phyloP scores from a whole-genome alignment of 805 yeast species.

The Brettanomyces custersianus region DNA sequence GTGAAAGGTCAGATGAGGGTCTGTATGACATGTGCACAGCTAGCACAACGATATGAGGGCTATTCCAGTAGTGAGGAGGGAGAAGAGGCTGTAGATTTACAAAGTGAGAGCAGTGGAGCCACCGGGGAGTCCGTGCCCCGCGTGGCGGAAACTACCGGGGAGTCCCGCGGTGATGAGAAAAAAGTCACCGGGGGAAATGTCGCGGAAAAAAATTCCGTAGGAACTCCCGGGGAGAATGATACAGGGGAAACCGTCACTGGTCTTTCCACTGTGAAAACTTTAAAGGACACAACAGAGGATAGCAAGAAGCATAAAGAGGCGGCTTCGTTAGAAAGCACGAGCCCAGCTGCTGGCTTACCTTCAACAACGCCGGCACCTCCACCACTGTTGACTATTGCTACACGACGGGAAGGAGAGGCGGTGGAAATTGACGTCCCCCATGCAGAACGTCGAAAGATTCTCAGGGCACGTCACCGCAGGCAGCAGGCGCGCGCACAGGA shows the following conservation, averaged over 20 bases:
- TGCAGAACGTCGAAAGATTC: slow-evolving; percentile 3
- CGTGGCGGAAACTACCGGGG: too few species aligned
- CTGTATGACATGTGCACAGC: slow-evolving; percentile 60
- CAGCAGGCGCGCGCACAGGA: neutral
- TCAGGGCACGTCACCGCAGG: neutral
- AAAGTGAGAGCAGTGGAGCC: slow-evolving; percentile 1
- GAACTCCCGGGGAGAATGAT: too few species aligned
- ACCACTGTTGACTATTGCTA: slow-evolving; percentile 74
- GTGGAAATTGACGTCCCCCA: slow-evolving; percentile 53
- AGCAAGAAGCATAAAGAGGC: neutral
- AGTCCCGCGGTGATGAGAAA: too few species aligned
- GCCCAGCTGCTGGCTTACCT: neutral
- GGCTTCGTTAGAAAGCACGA: neutral
- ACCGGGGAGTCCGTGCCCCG: too few species aligned
- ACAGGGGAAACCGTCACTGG: too few species aligned
- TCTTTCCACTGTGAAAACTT: too few species aligned
- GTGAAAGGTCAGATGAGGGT: slow-evolving; percentile 64
- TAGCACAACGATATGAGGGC: slow-evolving; percentile 56
- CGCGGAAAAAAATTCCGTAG: too few species aligned
- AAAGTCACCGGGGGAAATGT: too few species aligned
- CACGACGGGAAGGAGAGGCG: slow-evolving; percentile 71
- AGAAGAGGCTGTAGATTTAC: slow-evolving; percentile 33
- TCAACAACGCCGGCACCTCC: slow-evolving; percentile 43
- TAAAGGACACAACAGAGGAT: neutral
- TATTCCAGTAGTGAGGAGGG: slow-evolving; percentile 52